A percentile compares a stretch with the other conserved stretches of the same genome.
Evolutionary conservation across 208 protist genomes (phyloP).

Genomic region (Leishmania guyanensis): DNA sequence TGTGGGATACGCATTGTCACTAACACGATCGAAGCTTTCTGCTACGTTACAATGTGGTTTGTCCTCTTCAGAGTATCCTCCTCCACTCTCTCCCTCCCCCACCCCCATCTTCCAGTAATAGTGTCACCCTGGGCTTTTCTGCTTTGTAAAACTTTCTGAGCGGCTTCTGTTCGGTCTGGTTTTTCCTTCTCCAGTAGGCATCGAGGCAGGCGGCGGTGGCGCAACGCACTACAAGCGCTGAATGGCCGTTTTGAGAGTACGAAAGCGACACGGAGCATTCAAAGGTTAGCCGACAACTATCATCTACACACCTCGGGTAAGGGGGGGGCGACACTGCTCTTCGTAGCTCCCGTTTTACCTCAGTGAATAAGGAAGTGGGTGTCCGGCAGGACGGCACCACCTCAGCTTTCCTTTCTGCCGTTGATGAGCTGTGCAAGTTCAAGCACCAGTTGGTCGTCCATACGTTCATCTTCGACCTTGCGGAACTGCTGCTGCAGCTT

Average conservation of each 20-base stretch:
- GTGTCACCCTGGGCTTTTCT: background rate
- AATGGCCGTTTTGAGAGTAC: background rate
- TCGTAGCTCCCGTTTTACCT: background rate
- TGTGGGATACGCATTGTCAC: background rate
- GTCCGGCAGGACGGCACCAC: background rate
- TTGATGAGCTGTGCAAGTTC: conserved; percentile 56
- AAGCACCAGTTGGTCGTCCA: conserved; percentile 68
- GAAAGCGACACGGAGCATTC: background rate
- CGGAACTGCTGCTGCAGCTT: conserved; percentile 90
- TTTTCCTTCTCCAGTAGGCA: background rate
- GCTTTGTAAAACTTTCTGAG: background rate
- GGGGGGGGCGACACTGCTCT: background rate
- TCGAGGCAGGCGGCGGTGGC: background rate
- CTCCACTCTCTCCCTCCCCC: background rate
- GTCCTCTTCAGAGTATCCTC: background rate
- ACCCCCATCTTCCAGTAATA: background rate
- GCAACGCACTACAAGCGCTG: background rate
- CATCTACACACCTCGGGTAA: background rate
- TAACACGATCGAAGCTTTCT: background rate
- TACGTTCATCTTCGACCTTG: conserved; percentile 86
- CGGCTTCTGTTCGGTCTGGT: no score
- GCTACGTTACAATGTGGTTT: background rate
- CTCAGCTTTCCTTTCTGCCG: conserved; percentile 16
- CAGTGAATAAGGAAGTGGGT: background rate
- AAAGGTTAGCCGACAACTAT: background rate